phyloP scores from a whole-genome alignment of 2,329 filamentous ascomycete species.

The Ascochyta rabiei region DNA sequence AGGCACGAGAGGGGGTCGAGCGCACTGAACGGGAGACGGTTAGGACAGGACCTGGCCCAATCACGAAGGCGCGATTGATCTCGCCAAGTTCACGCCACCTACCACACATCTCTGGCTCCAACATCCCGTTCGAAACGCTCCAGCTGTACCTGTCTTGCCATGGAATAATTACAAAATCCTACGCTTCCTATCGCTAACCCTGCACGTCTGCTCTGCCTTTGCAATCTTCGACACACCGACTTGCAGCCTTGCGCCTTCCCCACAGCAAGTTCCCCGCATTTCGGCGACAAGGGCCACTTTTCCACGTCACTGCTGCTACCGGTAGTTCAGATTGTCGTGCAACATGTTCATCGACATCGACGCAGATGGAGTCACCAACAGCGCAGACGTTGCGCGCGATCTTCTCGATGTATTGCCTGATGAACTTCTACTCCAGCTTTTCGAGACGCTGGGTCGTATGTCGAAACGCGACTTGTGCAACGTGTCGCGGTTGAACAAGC shows the following conservation, averaged over 20 bases:
- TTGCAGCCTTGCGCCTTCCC: conserved; percentile 19
- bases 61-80: not conserved
- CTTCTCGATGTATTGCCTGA: conserved; percentile 30
- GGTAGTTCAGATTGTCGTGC: not conserved
- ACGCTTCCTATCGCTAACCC: not conserved
- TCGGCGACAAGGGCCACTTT: conserved; percentile 14
- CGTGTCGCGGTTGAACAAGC: conserved; percentile 38
- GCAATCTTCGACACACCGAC: conserved; percentile 22
- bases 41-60: not conserved
- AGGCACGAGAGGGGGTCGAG: too few species aligned
- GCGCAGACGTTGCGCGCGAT: conserved; percentile 5
- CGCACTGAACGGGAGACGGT: not conserved
- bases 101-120: not conserved
- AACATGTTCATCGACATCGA: conserved; percentile 10
- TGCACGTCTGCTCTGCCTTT: not conserved
- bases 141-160: not conserved
- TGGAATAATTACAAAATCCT: not conserved
- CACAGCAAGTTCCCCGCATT: conserved; percentile 14
- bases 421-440: conserved; percentile 40
- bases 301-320: conserved; percentile 8
- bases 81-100: conserved; percentile 18
- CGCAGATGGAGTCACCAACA: not conserved
- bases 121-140: conserved; percentile 1
- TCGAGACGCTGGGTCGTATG: conserved; percentile 32
- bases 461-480: conserved; percentile 38